A percentile compares a stretch with the other conserved stretches of the same genome.
Conservation (phyloP, 495 filamentous ascomycete species). For the Staphylotrichum longicolle region DNA sequence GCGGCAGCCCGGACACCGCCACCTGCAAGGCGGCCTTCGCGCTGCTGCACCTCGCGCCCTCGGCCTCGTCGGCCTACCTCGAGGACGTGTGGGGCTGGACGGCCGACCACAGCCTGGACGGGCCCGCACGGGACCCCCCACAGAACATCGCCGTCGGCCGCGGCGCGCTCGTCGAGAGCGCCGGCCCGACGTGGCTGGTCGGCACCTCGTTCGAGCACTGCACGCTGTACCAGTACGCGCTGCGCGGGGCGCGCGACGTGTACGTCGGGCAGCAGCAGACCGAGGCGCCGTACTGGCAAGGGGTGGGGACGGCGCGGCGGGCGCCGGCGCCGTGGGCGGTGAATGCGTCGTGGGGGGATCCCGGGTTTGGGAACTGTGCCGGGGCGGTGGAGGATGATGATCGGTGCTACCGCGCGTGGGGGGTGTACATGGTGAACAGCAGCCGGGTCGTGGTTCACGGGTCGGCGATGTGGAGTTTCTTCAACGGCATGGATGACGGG, state of each 20-base stretch:
- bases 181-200: slow-evolving; percentile 53
- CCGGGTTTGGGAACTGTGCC: slow-evolving; percentile 24
- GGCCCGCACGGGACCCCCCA: slow-evolving; percentile 20
- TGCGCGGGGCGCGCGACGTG: slow-evolving; percentile 59
- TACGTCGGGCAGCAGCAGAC: slow-evolving; percentile 68
- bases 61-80: slow-evolving; percentile 49
- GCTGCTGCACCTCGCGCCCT: slow-evolving; percentile 48
- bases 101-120: slow-evolving; percentile 51
- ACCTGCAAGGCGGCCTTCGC: slow-evolving; percentile 53
- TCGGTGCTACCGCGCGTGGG: slow-evolving; percentile 46
- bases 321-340: slow-evolving; percentile 28
- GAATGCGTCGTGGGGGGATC: slow-evolving; percentile 21
- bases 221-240: slow-evolving; percentile 71
- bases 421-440: slow-evolving; percentile 37
- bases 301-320: slow-evolving; percentile 52
- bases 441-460: slow-evolving; percentile 49
- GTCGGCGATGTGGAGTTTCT: slow-evolving; percentile 53
- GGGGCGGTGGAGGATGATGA: slow-evolving; percentile 15
- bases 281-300: slow-evolving; percentile 73
- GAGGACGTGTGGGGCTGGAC: slow-evolving; percentile 61
- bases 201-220: slow-evolving; percentile 70
- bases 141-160: slow-evolving; percentile 52
- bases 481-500: slow-evolving; percentile 40
- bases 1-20: slow-evolving; percentile 31
- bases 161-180: slow-evolving; percentile 49